These are phyloP conservation scores for Talaromyces sp. DNA, from an alignment of 2,329 filamentous ascomycete species.

Conservation along the genomic window DNA sequence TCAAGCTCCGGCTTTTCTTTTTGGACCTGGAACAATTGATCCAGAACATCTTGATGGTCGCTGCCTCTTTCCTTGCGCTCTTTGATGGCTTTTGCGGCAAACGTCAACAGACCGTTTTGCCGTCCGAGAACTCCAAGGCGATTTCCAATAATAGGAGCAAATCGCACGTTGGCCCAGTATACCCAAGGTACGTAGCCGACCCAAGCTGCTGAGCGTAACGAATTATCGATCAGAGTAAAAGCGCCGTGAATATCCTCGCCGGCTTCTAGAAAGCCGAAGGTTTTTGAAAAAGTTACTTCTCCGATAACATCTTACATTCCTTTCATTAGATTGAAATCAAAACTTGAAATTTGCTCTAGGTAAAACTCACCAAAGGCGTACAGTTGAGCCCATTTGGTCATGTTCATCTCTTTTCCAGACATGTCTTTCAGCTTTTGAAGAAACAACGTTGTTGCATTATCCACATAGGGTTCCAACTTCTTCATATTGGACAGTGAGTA, in stretches of 20 bases:
- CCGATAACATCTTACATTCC: conserved; percentile 39
- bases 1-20: conserved; percentile 37
- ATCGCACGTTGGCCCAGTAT: conserved; percentile 29
- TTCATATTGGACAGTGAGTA: conserved; percentile 40
- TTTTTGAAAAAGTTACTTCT: conserved; percentile 38
- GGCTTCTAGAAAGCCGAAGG: conserved; percentile 37
- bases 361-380: conserved; percentile 14
- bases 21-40: conserved; percentile 35
- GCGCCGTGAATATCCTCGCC: conserved; percentile 32
- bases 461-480: conserved; percentile 40
- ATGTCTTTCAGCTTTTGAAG: conserved; percentile 31
- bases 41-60: conserved; percentile 36
- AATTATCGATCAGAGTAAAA: conserved; percentile 33
- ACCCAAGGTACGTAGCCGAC: conserved; percentile 38
- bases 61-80: conserved; percentile 30
- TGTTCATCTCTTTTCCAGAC: conserved; percentile 5
- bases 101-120: conserved; percentile 32
- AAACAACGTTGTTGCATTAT: conserved; percentile 36
- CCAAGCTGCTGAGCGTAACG: conserved; percentile 34
- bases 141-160: conserved; percentile 35
- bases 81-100: conserved; percentile 8
- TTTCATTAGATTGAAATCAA: background rate
- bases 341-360: no score
- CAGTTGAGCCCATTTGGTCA: conserved; percentile 11
- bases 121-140: conserved; percentile 32